Base-by-base conservation (phyloP, 176 grass and related monocot species). In the Eremochloa ophiuroides region DNA sequence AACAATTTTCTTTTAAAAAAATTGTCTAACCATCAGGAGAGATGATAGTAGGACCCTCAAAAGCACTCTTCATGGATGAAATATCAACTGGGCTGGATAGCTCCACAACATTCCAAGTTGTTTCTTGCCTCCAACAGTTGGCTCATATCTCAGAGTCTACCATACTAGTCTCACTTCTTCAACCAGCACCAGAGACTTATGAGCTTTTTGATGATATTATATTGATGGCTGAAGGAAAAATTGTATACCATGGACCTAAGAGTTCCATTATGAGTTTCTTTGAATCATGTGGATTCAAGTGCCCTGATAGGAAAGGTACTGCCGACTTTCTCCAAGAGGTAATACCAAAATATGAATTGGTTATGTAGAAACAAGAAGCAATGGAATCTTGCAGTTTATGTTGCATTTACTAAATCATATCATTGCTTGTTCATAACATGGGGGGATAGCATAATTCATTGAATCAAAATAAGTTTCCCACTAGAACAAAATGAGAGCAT, bases 121-220 rank as follows among this genome's bases (percentile, higher is more conserved):
- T 97, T 76, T 78, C 91, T 37, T 97, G 82, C 59, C 91, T 97
- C 39, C 88, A 87, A 55, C 89, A 97, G 25, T 68, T 93, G 22
- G 84, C 82, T 34, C 88, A 93, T 40, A 80, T 93, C 16, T 66
- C 66, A 6, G 86, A 91, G 39, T 91, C 58, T 35, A 93, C 91
- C 27, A 71, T 89, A 16, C 15, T 93, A 69, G 79, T 93, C 42
- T 89, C 94, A 64, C 88, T 97, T 63, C 91, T 97, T 75, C 94
- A 93, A 75, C 91, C 91, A 58, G 84, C 88, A 75, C 94, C 88
- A 13, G 94, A 97, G 82, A 93, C 89, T 3, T 97, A 87, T 40
- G 72, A 93, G 22, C 84, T 97, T 7, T 97, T 97, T 86, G 94
- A 97, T 86, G 94, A 97, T 71, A 73, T 97, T 44, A 93, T 97